Base-by-base conservation (phyloP, 2,329 filamentous ascomycete species). In the Clonostachys rhizophaga region DNA sequence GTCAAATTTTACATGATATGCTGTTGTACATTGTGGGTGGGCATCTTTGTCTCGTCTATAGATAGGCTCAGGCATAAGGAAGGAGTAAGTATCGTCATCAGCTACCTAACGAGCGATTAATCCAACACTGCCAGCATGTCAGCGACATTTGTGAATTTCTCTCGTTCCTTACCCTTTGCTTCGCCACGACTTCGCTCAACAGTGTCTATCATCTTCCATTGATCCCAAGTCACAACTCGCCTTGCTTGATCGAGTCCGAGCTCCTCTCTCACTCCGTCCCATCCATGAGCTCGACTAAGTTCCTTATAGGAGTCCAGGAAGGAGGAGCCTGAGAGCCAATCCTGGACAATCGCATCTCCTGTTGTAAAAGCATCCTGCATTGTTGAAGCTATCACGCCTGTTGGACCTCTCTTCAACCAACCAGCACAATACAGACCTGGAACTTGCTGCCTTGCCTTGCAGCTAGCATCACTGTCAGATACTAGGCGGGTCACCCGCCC, bases 351-450 rank as follows among this genome's bases (percentile, higher is more conserved):
- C 4, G 86, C 83, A 61, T 96, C 91, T 2, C 84, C 94, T 1
- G 91, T 96, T 9, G 81, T 78, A 58, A 97, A 99, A 0, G 94
- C 92, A 63, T 99, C 94, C 50, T 87, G 82, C 90, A 99, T 95
- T 0, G 94, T 99, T 33, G 86, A 91, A 2, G 92, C 92, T 63
- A 99, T 99, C 5, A 97, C 91, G 3, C 94, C 94, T 0, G 91
- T 96, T 0, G 94, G 92, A 0, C 94, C 94, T 35, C 87, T 81
- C 70, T 97, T 97, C 10, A 96, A 91, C 94, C 94, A 99, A 1
- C 94, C 94, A 14, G 92, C 88, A 54, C 91, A 95, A 68, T 99
- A 99, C 30, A 96, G 66, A 0, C 92, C 90, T 0, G 85, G 81
- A 60, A 54, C 71, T 58, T 51, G 75, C 67, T 54, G 71, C 56